A percentile compares a stretch with the other conserved stretches of the same genome.
Conservation (phyloP, 176 grass and related monocot species). For the Musa beccarii region DNA sequence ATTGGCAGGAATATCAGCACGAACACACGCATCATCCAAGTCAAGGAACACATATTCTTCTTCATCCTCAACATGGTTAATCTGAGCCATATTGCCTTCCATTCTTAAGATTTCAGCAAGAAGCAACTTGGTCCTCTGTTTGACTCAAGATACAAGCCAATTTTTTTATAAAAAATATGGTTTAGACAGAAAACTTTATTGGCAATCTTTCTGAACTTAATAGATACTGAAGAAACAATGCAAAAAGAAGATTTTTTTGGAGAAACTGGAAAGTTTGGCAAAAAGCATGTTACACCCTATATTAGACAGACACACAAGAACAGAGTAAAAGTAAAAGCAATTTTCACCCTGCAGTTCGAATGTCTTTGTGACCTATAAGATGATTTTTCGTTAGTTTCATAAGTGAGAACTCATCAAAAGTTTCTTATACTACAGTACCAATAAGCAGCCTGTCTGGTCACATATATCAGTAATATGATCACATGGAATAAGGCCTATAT, state of each 20-base stretch:
- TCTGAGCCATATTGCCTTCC: conserved; percentile 23
- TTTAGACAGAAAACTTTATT: too few species aligned
- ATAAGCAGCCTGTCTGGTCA: too few species aligned
- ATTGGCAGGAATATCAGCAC: conserved; percentile 54
- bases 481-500: too few species aligned
- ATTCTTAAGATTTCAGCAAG: conserved; percentile 19
- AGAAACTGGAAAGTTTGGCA: background rate
- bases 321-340: background rate
- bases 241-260: background rate
- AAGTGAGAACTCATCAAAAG: too few species aligned
- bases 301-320: background rate
- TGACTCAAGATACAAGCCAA: background rate
- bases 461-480: too few species aligned
- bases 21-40: conserved; percentile 45
- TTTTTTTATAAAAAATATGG: too few species aligned
- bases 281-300: background rate
- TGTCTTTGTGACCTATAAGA: too few species aligned
- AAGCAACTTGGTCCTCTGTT: background rate
- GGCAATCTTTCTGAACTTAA: too few species aligned
- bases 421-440: too few species aligned
- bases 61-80: conserved; percentile 32
- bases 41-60: conserved; percentile 68
- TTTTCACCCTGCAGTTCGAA: too few species aligned
- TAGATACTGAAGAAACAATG: background rate
- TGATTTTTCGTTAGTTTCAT: too few species aligned